Base-by-base conservation (phyloP, 2,329 filamentous ascomycete species). In the Colletotrichum godetiae region DNA sequence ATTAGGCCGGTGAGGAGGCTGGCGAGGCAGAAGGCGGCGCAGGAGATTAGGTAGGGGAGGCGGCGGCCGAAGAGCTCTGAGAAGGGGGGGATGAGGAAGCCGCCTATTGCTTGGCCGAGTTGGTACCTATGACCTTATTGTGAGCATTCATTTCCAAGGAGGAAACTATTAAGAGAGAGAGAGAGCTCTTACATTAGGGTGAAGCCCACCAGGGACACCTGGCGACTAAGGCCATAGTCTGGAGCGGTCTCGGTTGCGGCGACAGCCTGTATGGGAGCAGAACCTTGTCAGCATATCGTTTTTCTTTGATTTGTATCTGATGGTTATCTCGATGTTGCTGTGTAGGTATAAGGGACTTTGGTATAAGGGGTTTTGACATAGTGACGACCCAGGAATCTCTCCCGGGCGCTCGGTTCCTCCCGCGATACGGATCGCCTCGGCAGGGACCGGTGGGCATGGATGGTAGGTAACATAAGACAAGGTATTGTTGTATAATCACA, bases 1-100 rank as follows among this genome's bases (percentile, higher is more conserved):
- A 81, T 79, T 0, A 81, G 74, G 2, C 81, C 85, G 10, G 84
- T 82, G 5, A 87, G 71, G 3, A 86, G 46, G 68, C 82, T 83
- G 24, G 78, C 80, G 1, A 81, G 58, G 37, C 78, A 79, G 71
- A 82, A 84, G 2, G 78, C 64, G 13, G 79, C 73, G 2, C 79
- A 81, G 13, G 82, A 79, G 15, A 74, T 67, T 7, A 83, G 77
- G 56, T 84, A 84, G 10, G 83, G 79, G 7, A 74, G 74, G 13
- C 78, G 80, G 2, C 82, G 78, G 0, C 84, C 84, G 57, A 83
- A 83, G 2, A 78, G 74, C 74, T 85, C 83, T 1, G 81, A 81
- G 27, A 82, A 77, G 3, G 84, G 82, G 11, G 83, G 82, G 62
- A 84, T 81, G 6, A 84, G 49, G 6, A 83, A 77, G 1, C 81